Evolutionary conservation across 2,329 filamentous ascomycete genomes (phyloP), one percentile per base, ranked within the genome.

Genomic region (Laburnicola sp.): DNA sequence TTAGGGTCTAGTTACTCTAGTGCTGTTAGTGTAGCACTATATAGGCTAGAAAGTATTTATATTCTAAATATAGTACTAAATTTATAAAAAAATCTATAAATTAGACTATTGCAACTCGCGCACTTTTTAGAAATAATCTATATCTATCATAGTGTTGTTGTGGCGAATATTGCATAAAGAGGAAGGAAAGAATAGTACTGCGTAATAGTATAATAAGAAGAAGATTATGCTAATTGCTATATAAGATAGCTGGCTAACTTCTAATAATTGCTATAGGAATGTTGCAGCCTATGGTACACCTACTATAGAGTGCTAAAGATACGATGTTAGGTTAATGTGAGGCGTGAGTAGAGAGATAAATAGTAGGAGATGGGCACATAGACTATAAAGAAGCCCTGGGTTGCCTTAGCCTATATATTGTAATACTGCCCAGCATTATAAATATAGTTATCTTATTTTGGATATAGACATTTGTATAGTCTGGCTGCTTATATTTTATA

Each of bases 61-160:
- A 39, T 35, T 28, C 7, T 27, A 10, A 31, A 40, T 48, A 28
- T 6, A 22, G 37, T 26, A 27, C 23, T 31, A 23, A 54, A 45
- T 25, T 41, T 31, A 16, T 57, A 44, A 38, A 61, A 25, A 16
- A 63, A 66, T n/a, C 45, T 56, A 16, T 57, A 47, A 23, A 70
- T 68, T 16, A 61, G 57, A 26, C 64, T 50, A 39, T 69, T 59
- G 32, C 66, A 66, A 41, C 54, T 34, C 11, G 51, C 49, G 36
- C 62, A 62, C 52, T 71, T 71, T 46, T 56, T 45, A n/a, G 35
- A 48, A 42, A 54, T 64, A 10, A 51, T 65, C 34, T 65, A 64
- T 30, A 58, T 56, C 69, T 68, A 71, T 40, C 55, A 57, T 7
- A 63, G 62, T 11, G 37, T 31, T 25, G 52, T 48, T 3, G 50